phyloP scores from a whole-genome alignment of 805 yeast genomes.

The Ogataea angusta region DNA sequence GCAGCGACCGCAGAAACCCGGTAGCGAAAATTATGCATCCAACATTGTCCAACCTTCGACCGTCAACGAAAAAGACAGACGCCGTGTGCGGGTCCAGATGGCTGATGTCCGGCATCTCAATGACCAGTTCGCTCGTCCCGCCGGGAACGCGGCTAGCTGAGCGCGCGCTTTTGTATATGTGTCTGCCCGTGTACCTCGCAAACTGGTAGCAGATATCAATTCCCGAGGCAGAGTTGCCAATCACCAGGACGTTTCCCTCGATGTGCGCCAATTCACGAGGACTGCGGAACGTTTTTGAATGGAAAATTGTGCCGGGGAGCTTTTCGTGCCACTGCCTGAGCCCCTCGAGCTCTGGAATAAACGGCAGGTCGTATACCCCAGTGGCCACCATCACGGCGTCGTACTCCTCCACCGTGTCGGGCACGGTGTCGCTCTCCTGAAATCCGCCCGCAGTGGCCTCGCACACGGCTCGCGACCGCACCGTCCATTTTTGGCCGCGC shows the following conservation, averaged over 20 bases:
- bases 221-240: constrained; percentile 79
- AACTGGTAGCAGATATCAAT: constrained; percentile 66
- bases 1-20: constrained; percentile 63
- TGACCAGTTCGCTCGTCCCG: constrained; percentile 39
- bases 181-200: constrained; percentile 39
- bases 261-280: constrained; percentile 39
- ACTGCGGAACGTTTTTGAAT: constrained; percentile 54
- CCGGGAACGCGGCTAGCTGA: constrained; percentile 43
- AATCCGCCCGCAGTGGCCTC: constrained; percentile 34
- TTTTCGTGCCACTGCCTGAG: constrained; percentile 42
- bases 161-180: constrained; percentile 48
- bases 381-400: constrained; percentile 64
- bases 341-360: constrained; percentile 54
- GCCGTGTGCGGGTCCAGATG: constrained; percentile 37
- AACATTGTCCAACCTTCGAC: constrained; percentile 40
- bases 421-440: constrained; percentile 9
- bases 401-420: constrained; percentile 38
- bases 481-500: constrained; percentile 40
- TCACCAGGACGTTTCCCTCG: constrained; percentile 48
- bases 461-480: constrained; percentile 35
- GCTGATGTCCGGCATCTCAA: constrained; percentile 42
- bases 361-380: constrained; percentile 62
- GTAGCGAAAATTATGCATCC: constrained; percentile 66
- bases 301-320: constrained; percentile 48
- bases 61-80: constrained; percentile 47